Conservation (phyloP, 768 basidiomycete species). For the Cystoderma amianthinum region DNA sequence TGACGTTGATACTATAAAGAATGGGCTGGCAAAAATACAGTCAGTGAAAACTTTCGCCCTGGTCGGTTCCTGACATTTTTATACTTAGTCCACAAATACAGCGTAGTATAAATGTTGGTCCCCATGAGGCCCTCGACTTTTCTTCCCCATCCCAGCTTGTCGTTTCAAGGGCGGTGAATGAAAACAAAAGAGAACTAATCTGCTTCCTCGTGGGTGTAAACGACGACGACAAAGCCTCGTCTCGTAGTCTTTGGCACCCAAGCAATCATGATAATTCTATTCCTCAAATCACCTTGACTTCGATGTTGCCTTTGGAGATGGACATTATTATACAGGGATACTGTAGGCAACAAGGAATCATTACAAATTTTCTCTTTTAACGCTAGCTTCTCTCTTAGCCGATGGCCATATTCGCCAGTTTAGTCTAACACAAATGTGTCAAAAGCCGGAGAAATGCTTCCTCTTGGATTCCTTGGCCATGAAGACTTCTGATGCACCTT, state of each 20-base stretch:
- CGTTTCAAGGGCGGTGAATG: constrained; percentile 7
- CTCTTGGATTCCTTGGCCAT: constrained; percentile 17
- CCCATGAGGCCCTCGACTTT: constrained; percentile 15
- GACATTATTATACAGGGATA: constrained; percentile 57
- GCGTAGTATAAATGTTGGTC: constrained; percentile 9
- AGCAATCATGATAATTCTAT: constrained; percentile 1
- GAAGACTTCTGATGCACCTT: constrained; percentile 34
- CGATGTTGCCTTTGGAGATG: constrained; percentile 49
- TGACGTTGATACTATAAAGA: constrained; percentile 1
- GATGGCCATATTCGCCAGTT: constrained; percentile 46
- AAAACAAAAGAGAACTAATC: constrained; percentile 10
- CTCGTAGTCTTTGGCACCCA: constrained; percentile 20
- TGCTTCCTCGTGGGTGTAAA: constrained; percentile 1
- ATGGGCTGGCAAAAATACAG: neutral
- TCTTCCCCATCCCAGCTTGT: constrained; percentile 9
- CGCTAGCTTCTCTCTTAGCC: constrained; percentile 31
- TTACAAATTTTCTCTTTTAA: no score
- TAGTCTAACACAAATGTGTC: constrained; percentile 33
- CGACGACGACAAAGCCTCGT: constrained; percentile 1
- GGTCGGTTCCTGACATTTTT: constrained; percentile 6
- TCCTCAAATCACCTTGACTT: constrained; percentile 15
- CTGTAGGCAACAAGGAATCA: no score
- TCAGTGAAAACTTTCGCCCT: constrained; percentile 6
- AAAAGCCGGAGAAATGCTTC: constrained; percentile 10
- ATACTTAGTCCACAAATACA: constrained; percentile 14